Evolutionary conservation across 2,329 filamentous ascomycete genomes (phyloP).

Genomic region (Fusarium setosum): DNA sequence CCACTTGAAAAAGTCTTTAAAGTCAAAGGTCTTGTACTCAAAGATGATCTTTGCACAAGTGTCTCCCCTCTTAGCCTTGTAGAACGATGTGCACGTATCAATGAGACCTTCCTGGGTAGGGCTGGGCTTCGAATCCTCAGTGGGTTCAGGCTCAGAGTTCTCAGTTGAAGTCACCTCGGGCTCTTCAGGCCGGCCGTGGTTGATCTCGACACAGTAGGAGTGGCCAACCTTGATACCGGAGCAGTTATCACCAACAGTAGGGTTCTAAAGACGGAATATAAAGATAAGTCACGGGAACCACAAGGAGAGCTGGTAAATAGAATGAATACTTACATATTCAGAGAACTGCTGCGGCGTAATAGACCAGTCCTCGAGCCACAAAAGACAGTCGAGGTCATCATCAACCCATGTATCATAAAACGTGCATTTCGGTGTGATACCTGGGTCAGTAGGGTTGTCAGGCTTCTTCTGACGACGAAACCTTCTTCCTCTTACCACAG

Average conservation of each 20-base stretch:
- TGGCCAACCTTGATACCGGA: conserved; percentile 10
- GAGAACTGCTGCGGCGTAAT: neutral
- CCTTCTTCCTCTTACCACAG: neutral
- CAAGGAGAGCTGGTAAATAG: neutral
- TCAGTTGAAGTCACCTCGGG: neutral
- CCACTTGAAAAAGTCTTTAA: conserved; percentile 14
- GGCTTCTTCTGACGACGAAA: neutral
- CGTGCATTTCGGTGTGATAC: neutral
- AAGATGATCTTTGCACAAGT: conserved; percentile 8
- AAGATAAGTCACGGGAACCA: neutral
- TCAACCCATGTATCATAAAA: neutral
- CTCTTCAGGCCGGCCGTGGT: conserved; percentile 3
- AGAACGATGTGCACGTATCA: conserved; percentile 4
- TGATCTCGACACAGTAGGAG: conserved; percentile 23
- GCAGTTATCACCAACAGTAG: conserved; percentile 9
- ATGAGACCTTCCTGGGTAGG: neutral
- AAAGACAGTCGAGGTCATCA: neutral
- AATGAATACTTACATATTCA: conserved; percentile 3
- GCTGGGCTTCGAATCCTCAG: neutral
- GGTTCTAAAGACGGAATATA: conserved; percentile 7
- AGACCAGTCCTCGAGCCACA: neutral
- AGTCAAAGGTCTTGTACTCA: neutral
- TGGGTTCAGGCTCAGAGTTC: neutral
- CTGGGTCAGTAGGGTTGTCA: neutral
- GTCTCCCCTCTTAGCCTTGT: conserved; percentile 21